Base-by-base conservation (phyloP, 2,329 filamentous ascomycete species). In the Colletotrichum lini region DNA sequence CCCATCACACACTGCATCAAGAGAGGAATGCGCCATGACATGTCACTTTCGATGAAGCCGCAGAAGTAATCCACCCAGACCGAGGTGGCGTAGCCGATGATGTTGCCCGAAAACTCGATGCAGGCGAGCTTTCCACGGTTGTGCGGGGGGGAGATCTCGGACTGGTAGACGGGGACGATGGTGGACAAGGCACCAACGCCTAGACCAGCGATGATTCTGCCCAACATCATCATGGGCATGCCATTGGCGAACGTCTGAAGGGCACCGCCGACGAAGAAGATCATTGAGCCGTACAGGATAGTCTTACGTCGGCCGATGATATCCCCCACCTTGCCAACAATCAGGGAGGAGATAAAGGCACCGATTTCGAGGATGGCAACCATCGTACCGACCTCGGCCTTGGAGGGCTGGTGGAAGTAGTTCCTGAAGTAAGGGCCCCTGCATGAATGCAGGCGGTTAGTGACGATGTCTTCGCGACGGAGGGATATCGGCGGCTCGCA, bases 31-130 rank as follows among this genome's bases (percentile, higher is more conserved):
- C 96, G 93, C 96, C 96, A 99, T 2, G 96, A 94, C 84, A 92
- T 88, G 80, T 98, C 86, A 77, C 87, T 94, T 73, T 94, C 82
- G 79, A 99, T 98, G 79, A 88, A 98, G 69, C 94, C 96, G 82
- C 95, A 98, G 77, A 96, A 96, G 83, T 98, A 99, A 82, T 99
- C 96, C 38, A 98, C 96, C 96, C 96, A 99, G 26, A 98, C 96
- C 76, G 96, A 98, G 64, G 94, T 95, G 65, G 96, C 93, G 80
- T 99, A 99, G 42, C 96, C 96, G 72, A 94, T 92, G 74, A 99
- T 97, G 82, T 99, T 99, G 65, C 96, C 96, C 0, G 96, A 96
- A 79, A 98, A 99, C 81, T 99, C 96, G 75, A 99, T 98, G 81
- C 96, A 98, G 30, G 96, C 96, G 73, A 99, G 88, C 83, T 96